Base-by-base conservation (phyloP, 768 basidiomycete genomes). In the Naematelia encephala region DNA sequence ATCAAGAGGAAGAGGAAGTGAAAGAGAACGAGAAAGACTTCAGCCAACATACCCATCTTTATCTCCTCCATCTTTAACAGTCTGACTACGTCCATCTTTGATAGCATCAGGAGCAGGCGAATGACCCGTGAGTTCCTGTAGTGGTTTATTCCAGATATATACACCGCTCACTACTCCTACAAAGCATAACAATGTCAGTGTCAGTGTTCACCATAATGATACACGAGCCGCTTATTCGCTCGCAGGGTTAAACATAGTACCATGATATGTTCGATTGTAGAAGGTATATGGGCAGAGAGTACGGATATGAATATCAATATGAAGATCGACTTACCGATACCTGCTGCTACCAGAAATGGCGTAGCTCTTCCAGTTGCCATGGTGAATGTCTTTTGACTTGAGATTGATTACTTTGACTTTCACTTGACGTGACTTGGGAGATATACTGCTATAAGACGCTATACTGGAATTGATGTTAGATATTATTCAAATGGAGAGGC, bases 131-230 rank as follows among this genome's bases (percentile, higher is more conserved):
- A 70, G 45, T 50, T 77, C 67, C 51, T 69, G 64, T 42, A 73
- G 59, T 1, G 75, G 75, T 34, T 63, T 54, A 23, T 66, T 61
- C 60, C 62, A 74, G 56, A 73, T 73, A 54, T 77, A 77, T 30
- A 66, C 57, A 16, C 73, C 75, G 4, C 62, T 62, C 21, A 66
- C 59, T 25, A 73, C 67, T 57, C 75, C 75, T 76, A 50, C 13
- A 26, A 25, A 19, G 19, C 0, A 28, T 50, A n/a, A 56, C 53
- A 26, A 13, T 22, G 42, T 51, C 43, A 51, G 39, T 25, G 22
- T 25, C 23, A 22, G 21, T 12, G 1, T 3, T 11, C 29, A 51
- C 22, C 1, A 29, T n/a, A n/a, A n/a, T n/a, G n/a, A n/a, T n/a
- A n/a, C n/a, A n/a, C n/a, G n/a, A n/a, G n/a, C n/a, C n/a, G n/a